These are phyloP conservation scores for Kwoniella botswanensis DNA, from an alignment of 768 basidiomycete genomes.

Conservation along the genomic window DNA sequence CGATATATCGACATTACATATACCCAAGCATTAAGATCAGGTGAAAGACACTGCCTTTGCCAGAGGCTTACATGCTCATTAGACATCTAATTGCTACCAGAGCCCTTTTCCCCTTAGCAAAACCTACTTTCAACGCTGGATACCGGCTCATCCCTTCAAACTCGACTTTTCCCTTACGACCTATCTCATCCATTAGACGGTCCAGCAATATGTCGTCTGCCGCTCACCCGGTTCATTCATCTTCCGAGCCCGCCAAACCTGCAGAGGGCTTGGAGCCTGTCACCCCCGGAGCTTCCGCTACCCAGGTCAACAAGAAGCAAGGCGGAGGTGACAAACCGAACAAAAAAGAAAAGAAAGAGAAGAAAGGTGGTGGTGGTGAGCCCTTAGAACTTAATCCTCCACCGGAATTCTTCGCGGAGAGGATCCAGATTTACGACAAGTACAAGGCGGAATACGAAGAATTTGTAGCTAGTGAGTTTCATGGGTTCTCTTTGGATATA, in stretches of 20 bases:
- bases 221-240: constrained; percentile 55
- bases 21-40: background rate
- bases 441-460: constrained; percentile 83
- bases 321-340: constrained; percentile 32
- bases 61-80: constrained; percentile 29
- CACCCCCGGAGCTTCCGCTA: constrained; percentile 31
- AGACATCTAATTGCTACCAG: constrained; percentile 2
- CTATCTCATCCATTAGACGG: background rate
- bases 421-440: constrained; percentile 86
- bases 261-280: constrained; percentile 36
- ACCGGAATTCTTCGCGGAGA: constrained; percentile 85
- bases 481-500: background rate
- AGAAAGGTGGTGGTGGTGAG: constrained; percentile 38
- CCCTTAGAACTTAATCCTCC: constrained; percentile 63
- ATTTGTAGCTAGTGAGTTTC: constrained; percentile 71
- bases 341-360: constrained; percentile 57
- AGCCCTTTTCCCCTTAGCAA: background rate
- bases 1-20: background rate
- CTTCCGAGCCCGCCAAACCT: constrained; percentile 43
- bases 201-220: constrained; percentile 50
- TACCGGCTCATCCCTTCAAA: constrained; percentile 9
- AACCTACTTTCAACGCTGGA: background rate
- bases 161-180: background rate
- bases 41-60: constrained; percentile 1
- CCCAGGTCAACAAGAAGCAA: constrained; percentile 23